Evolutionary conservation across 495 filamentous ascomycete species (phyloP).

Genomic region (Penicillium psychrofluorescens): DNA sequence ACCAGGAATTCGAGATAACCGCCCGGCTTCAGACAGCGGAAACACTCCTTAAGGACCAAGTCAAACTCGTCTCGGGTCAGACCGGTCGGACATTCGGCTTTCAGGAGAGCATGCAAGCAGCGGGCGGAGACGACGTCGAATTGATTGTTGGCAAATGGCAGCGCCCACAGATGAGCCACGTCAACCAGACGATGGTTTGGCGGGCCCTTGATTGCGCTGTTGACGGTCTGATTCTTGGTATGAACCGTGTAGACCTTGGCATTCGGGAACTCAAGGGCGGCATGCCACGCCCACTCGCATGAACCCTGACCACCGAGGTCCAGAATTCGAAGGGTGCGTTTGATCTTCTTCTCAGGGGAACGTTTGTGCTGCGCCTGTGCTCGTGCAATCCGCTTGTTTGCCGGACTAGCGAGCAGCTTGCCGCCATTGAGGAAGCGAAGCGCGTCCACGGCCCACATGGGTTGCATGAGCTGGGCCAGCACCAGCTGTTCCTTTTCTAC

Average conservation of each 20-base stretch:
- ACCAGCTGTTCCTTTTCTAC: conserved; percentile 76
- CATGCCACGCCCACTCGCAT: conserved; percentile 94
- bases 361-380: background rate
- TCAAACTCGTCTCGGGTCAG: conserved; percentile 79
- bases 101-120: conserved; percentile 75
- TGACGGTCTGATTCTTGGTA: conserved; percentile 60
- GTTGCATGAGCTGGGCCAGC: conserved; percentile 61
- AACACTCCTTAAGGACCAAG: conserved; percentile 73
- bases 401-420: conserved; percentile 69
- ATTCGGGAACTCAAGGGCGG: conserved; percentile 74
- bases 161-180: conserved; percentile 63
- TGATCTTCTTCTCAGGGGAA: background rate
- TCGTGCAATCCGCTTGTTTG: conserved; percentile 45
- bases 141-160: conserved; percentile 81
- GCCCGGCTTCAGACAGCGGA: conserved; percentile 85
- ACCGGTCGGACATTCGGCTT: conserved; percentile 45
- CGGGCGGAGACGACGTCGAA: conserved; percentile 92
- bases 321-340: conserved; percentile 52
- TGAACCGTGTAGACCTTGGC: conserved; percentile 81
- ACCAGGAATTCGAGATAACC: conserved; percentile 87
- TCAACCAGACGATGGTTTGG: conserved; percentile 77
- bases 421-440: conserved; percentile 73
- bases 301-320: conserved; percentile 81
- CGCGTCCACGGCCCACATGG: conserved; percentile 77
- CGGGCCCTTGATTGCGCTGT: conserved; percentile 68